phyloP scores from a whole-genome alignment of 495 filamentous ascomycete genomes.

The Evansstolkia leycettana region DNA sequence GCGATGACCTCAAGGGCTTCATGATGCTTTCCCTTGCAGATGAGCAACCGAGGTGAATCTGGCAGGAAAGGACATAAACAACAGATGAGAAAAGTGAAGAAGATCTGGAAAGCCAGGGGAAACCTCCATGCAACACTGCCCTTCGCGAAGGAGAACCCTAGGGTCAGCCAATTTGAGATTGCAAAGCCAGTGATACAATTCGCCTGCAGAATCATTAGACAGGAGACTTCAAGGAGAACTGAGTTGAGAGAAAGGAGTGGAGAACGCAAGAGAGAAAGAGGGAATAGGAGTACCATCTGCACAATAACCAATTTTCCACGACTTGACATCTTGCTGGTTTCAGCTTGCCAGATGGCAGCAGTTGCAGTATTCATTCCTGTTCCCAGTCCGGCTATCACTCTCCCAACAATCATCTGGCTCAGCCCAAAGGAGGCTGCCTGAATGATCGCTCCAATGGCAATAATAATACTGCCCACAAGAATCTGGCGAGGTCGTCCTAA shows the following conservation, averaged over 20 bases:
- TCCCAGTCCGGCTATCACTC: slow-evolving; percentile 22
- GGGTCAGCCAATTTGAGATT: slow-evolving; percentile 22
- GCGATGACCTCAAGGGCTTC: too few species aligned
- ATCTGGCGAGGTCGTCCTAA: slow-evolving; percentile 43
- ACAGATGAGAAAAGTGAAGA: slow-evolving; percentile 24
- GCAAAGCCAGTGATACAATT: slow-evolving; percentile 16
- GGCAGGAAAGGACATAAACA: slow-evolving; percentile 6
- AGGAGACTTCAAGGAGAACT: too few species aligned
- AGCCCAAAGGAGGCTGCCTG: slow-evolving; percentile 40
- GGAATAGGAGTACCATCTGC: slow-evolving; percentile 15
- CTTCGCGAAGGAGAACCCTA: slow-evolving; percentile 33
- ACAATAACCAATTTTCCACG: slow-evolving; percentile 18
- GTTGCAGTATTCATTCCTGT: slow-evolving; percentile 15
- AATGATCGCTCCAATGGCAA: slow-evolving; percentile 43
- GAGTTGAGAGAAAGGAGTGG: too few species aligned
- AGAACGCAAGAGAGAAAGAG: too few species aligned
- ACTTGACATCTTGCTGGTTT: slow-evolving; percentile 13
- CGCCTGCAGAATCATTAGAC: too few species aligned
- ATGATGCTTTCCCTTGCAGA: too few species aligned
- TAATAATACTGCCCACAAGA: slow-evolving; percentile 36
- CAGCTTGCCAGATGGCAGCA: slow-evolving; percentile 21
- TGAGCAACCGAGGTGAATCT: slow-evolving; percentile 14
- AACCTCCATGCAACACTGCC: slow-evolving; percentile 35
- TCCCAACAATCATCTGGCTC: slow-evolving; percentile 47
- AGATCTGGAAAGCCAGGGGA: slow-evolving; percentile 34